Base-by-base conservation (phyloP, 257 asterid genomes). In the Solanum chmielewskii region DNA sequence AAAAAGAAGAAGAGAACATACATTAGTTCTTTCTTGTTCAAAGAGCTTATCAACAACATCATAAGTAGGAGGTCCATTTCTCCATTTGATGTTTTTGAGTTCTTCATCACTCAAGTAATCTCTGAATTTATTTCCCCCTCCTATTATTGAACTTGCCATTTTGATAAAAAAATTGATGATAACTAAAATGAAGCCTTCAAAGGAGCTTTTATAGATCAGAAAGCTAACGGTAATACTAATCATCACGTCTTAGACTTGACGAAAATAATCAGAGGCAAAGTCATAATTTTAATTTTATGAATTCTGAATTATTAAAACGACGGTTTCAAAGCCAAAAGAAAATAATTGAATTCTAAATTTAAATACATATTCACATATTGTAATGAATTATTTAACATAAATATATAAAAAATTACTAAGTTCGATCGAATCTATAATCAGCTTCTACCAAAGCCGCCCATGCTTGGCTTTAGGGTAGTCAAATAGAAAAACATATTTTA, bases 21-120 rank as follows among this genome's bases (percentile, higher is more conserved):
- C 98, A 9, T 92, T 92, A 85, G 98, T 94, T 89, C 95, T 88
- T 59, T 94, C 97, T 88, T 96, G 90, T 90, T 94, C 98, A 85
- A 96, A 96, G 77, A 96, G 92, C 92, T 94, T 90, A 86, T 94
- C 87, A 2, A 94, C 97, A 33, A 76, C 93, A 88, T 92, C 98
- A 90, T 96, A 96, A 75, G 92, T 92, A 7, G 98, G 98, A 84
- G 96, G 95, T 10, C 96, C 97, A 83, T 35, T 78, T 1, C 11
- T 90, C 98, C 98, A 95, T 62, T 89, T 87, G 47, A 93, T 93
- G 87, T 85, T 94, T 82, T 92, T 84, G 41, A 93, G 84, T 33
- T 94, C 96, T 88, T 92, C 97, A 45, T 92, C 92, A 68, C 83
- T 94, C 89, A 93, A 86, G 83, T 89, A 91, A 89, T 92, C 92